Percentiles rank a stretch among this genome's conserved stretches.
phyloP scores from a whole-genome alignment of 306 rosid genomes.

The Dicorynia guianensis region DNA sequence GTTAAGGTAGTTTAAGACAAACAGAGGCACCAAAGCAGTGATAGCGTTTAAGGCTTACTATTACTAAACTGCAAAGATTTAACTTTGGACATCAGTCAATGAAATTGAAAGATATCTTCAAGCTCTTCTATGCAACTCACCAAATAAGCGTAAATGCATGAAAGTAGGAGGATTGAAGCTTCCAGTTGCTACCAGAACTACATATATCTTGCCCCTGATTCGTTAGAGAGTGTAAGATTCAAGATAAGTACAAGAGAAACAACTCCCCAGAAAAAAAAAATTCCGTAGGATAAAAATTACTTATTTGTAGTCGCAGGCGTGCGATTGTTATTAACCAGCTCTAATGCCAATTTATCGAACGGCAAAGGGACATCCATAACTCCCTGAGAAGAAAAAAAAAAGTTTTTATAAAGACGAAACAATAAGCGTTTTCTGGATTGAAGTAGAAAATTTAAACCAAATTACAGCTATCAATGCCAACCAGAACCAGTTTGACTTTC shows the following conservation, averaged over 20 bases:
- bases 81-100: no score
- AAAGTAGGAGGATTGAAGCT: slow-evolving; percentile 97
- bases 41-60: no score
- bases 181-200: slow-evolving; percentile 76
- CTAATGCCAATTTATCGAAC: slow-evolving; percentile 56
- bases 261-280: background rate
- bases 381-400: slow-evolving; percentile 34
- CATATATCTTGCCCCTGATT: slow-evolving; percentile 63
- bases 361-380: slow-evolving; percentile 65
- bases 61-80: no score
- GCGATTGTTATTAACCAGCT: slow-evolving; percentile 44
- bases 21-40: background rate
- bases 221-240: slow-evolving; percentile 18
- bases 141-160: slow-evolving; percentile 93
- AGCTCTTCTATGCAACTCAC: slow-evolving; percentile 51
- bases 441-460: background rate
- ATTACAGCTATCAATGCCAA: background rate
- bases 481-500: no score
- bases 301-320: slow-evolving; percentile 33
- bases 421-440: background rate
- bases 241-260: slow-evolving; percentile 15
- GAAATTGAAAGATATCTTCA: background rate
- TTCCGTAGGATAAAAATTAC: slow-evolving; percentile 46
- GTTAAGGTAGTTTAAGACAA: background rate
- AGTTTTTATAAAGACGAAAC: background rate